Base-by-base conservation (phyloP, 2,329 filamentous ascomycete genomes). In the Aureobasidium sp. region DNA sequence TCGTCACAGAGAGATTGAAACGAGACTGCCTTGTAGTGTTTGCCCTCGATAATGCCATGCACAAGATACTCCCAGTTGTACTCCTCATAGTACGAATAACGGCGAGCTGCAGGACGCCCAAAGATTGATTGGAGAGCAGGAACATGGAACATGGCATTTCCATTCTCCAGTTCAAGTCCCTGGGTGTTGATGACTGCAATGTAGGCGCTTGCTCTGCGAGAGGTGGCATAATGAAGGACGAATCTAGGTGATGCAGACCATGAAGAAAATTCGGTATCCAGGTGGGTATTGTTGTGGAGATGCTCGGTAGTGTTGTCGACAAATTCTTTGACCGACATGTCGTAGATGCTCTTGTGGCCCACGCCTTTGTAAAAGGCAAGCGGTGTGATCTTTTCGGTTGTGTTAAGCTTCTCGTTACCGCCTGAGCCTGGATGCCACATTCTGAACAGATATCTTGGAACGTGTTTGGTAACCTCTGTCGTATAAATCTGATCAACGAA, bases 371-470 rank as follows among this genome's bases (percentile, higher is more conserved):
- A n/a, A n/a, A 59, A 59, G 14, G 56, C 56, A 12, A 20, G 56
- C 12, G 56, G 56, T 25, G 14, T 39, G 31, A 59, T 41, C n/a
- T 20, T 39, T 20, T 37, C 25, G 2, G 44, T 39, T 1, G 42
- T 48, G 34, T 59, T 59, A 7, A 59, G 22, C 14, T 34, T 39
- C 5, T 15, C 1, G 3, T 39, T 15, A 5, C 56, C 56, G 20
- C 56, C 44, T 4, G 42, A 59, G 2, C 9, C 2, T n/a, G 20
- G 3, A 22, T 39, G 20, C 42, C 42, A 59, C 56, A 59, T 48
- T 12, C 56, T n/a, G 15, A 59, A 59, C 1, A 59, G 36, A 14
- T 59, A 59, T 59, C 34, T 37, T 27, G 56, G 56, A 9, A 59
- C 22, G 11, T 27, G 15, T n/a, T 31, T 48, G 22, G 29, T 45